Conservation (phyloP, 106 monocot genomes). For the Posidonia australis region DNA sequence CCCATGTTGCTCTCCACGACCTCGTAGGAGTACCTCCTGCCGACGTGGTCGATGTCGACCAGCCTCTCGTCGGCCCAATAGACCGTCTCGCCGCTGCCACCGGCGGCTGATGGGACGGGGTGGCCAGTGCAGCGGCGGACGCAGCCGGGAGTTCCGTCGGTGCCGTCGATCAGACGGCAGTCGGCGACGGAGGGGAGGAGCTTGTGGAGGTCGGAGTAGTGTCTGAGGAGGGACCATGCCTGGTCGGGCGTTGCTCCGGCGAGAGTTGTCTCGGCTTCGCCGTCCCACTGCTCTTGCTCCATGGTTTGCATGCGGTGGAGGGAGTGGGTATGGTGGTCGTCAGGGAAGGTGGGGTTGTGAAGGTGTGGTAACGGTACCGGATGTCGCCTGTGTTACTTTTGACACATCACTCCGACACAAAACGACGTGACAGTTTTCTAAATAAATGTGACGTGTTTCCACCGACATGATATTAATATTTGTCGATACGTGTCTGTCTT, state of each 20-base stretch:
- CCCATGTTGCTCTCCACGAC: slow-evolving; percentile 46
- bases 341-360: too few species aligned
- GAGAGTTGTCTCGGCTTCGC: slow-evolving; percentile 17
- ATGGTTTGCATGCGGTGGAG: too few species aligned
- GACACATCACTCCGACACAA: too few species aligned
- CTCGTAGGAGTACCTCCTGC: slow-evolving; percentile 18
- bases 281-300: slow-evolving; percentile 21
- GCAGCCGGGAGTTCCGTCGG: slow-evolving; percentile 24
- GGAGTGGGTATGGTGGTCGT: too few species aligned
- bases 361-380: too few species aligned
- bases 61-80: slow-evolving; percentile 38
- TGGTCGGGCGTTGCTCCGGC: slow-evolving; percentile 8
- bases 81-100: background rate
- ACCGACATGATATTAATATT: too few species aligned
- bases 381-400: too few species aligned
- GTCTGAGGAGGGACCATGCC: slow-evolving; percentile 31
- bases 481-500: too few species aligned
- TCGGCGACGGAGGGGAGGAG: slow-evolving; percentile 19
- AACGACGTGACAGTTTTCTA: too few species aligned
- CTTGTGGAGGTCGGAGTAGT: slow-evolving; percentile 31
- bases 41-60: slow-evolving; percentile 12
- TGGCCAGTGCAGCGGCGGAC: slow-evolving; percentile 23
- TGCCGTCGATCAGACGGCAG: slow-evolving; percentile 32
- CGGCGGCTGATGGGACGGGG: background rate
- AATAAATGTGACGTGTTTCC: too few species aligned